Conservation (phyloP, 208 protist genomes). For the Leishmania braziliensis region DNA sequence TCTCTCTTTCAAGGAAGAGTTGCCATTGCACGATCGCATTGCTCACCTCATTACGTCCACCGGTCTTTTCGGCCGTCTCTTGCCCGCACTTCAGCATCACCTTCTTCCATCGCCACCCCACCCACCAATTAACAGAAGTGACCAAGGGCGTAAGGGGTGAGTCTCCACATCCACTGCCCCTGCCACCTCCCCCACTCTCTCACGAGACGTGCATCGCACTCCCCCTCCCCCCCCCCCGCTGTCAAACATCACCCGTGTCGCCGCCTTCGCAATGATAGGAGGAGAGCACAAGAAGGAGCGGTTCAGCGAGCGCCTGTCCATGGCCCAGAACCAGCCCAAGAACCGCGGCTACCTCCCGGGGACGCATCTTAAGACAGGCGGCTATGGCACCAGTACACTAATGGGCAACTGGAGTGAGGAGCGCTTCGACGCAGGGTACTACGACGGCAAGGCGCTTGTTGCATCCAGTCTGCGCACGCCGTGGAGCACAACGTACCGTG, state of each 20-base stretch:
- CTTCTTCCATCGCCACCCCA: background rate
- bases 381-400: constrained; percentile 78
- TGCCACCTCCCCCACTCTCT: background rate
- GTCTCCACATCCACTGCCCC: background rate
- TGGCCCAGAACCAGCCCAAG: constrained; percentile 82
- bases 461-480: constrained; percentile 30
- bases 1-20: background rate
- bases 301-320: constrained; percentile 77
- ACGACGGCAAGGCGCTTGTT: constrained; percentile 73
- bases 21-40: background rate
- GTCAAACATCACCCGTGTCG: no score
- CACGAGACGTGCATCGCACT: background rate
- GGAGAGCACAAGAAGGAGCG: constrained; percentile 91
- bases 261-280: constrained; percentile 64
- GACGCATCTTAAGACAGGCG: constrained; percentile 70
- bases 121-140: background rate
- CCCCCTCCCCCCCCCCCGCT: no score
- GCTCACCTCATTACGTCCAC: background rate
- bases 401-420: constrained; percentile 91
- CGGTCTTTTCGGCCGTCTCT: background rate
- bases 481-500: constrained; percentile 67
- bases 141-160: background rate
- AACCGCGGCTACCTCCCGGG: constrained; percentile 88
- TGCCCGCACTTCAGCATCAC: background rate
- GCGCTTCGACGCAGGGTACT: constrained; percentile 73